Evolutionary conservation across 2,329 filamentous ascomycete species (phyloP), one percentile per base, ranked within the genome.

Genomic region (Aspergillus versicolor): DNA sequence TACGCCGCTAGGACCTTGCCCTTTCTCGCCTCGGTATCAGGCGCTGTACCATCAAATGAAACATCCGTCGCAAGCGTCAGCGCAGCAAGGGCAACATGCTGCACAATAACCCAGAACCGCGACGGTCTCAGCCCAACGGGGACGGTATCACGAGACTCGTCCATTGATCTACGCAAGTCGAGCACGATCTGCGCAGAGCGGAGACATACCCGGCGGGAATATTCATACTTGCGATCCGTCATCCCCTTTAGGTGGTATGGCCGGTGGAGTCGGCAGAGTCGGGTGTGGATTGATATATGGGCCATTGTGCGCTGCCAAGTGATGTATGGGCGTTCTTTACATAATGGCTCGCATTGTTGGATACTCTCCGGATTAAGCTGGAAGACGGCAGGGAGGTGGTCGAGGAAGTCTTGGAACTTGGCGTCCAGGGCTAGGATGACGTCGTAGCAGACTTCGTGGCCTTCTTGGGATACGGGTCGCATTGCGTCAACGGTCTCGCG

Each of bases 61-160:
- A 66, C 63, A 27, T 67, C 63, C 40, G 63, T 65, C 5, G 63
- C 64, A 4, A 68, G 44, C 15, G 63, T 63, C 7, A 68, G 34
- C 6, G 65, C 66, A 2, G 65, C 66, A 13, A 61, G 59, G 37
- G 65, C 64, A 7, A 65, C 53, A 54, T 68, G 66, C 8, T 67
- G 62, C 56, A 63, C 59, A 27, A 63, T 57, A 4, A 56, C 54
- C 61, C 63, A 65, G 43, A 65, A 62, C 8, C 62, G 61, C 9
- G 54, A 54, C 6, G 63, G 59, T 22, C 54, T 61, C 5, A 66
- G 41, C 11, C 54, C 60, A 12, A 61, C 21, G n/a, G 58, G 56
- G 9, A 58, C 17, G 4, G 27, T 30, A 5, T 7, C 34, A 7
- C 52, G 44, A 0, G 21, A 17, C 2, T 54, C 32, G 0, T 61